Evolutionary conservation across 192 early-diverging fungal genomes (phyloP), one percentile per base, ranked within the genome.

Genomic region (Geranomyces variabilis): DNA sequence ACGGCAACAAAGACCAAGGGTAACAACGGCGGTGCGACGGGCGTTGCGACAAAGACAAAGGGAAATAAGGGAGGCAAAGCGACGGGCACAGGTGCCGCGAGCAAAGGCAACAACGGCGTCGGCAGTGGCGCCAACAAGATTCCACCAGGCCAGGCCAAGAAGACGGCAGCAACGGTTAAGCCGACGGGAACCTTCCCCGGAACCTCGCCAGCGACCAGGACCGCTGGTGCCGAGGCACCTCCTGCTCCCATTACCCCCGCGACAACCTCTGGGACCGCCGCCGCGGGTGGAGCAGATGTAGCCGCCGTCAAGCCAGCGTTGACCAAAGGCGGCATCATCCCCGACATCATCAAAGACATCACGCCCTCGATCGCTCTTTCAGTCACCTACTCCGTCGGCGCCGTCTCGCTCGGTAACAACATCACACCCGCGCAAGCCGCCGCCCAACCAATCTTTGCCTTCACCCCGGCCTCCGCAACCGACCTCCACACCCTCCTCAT

Each of bases 401-500:
- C 19, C 51, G 51, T 53, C 51, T 8, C 51, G 7, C 51, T 53
- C 7, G 51, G 51, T 26, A 53, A 53, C 51, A 53, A 53, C 51
- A 53, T 53, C 51, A 53, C 51, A n/a, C 51, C 51, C 17, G n/a
- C 19, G 24, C 51, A 53, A 53, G 51, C 51, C 17, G 51, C 51
- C 51, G 24, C 51, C n/a, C 51, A 53, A 17, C 51, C 51, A 3
- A 17, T 53, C 7, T n/a, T 53, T n/a, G 24, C 51, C 51, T 53
- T 24, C 17, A 53, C 51, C 51, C n/a, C 51, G 15, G 7, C 7
- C 51, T 3, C 36, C 36, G 51, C 4, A 7, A 53, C 4, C 51
- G 51, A 53, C 51, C 51, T 53, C 13, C 21, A 1, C 24, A 66
- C 58, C 9, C 45, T 63, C 3, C 21, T 73, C 26, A 59, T 84